Base-by-base conservation (phyloP, 2,329 filamentous ascomycete genomes). In the Claviceps humidiphila region DNA sequence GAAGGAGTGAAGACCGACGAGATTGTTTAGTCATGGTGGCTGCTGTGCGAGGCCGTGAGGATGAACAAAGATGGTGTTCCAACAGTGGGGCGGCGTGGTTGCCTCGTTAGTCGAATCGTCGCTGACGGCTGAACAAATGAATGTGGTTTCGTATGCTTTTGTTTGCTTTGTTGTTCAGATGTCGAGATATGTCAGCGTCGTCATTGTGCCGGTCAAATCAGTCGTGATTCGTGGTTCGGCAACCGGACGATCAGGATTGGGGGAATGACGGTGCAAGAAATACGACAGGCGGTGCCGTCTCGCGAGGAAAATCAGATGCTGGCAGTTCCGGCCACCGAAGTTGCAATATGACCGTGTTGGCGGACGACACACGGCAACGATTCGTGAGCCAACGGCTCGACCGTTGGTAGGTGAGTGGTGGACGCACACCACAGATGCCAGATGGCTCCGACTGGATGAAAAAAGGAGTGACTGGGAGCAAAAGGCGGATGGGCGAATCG, bases 1-100 rank as follows among this genome's bases (percentile, higher is more conserved):
- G 66, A 66, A 63, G 58, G 65, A 67, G 64, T 65, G 65, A 68
- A 68, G 66, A 58, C 65, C 61, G 58, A 58, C 55, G 63, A 56
- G 58, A 59, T 59, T 58, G 62, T 58, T 63, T 65, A 62, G 66
- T 66, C 66, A 68, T 68, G 57, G 55, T 58, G 52, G 55, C 57
- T 53, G 49, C 58, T 53, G 56, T 53, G 41, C 41, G 44, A 41
- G 53, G 41, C 51, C 51, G 37, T 48, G 44, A 13, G 51, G 38
- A 30, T 37, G 47, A 42, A 52, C 39, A 38, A 59, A 52, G 53
- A 53, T 59, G 56, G 58, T 57, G 53, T 52, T 41, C 47, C 51
- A 39, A 52, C 53, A 49, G 57, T 52, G 52, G 52, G 49, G 52
- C 52, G 47, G 51, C 11, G 46, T 22, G 34, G 9, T 20, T 45